Evolutionary conservation across 1,284 basidiomycete genomes (phyloP).

Genomic region (Jaminaea rosea): DNA sequence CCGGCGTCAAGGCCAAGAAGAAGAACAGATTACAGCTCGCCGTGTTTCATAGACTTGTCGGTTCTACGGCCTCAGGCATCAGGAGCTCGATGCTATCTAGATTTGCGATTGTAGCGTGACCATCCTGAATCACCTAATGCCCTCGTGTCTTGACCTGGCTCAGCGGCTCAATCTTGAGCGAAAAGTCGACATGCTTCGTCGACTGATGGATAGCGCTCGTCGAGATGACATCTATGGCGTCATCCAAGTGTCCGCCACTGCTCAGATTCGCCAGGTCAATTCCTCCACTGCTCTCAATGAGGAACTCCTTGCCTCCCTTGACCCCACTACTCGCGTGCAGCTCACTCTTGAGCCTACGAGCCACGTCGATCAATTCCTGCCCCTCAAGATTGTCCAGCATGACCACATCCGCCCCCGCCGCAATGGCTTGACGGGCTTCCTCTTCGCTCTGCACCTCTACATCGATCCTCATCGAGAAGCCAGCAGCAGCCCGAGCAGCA

Average conservation of each 20-base stretch:
- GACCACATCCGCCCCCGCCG: slow-evolving; percentile 89
- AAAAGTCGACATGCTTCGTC: slow-evolving; percentile 45
- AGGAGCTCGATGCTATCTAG: too few species aligned
- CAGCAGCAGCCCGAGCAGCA: slow-evolving; percentile 76
- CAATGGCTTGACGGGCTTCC: slow-evolving; percentile 90
- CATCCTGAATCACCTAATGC: too few species aligned
- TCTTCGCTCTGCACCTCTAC: slow-evolving; percentile 82
- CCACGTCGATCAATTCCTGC: slow-evolving; percentile 28
- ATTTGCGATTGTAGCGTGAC: too few species aligned
- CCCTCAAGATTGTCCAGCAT: slow-evolving; percentile 68
- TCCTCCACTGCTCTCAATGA: slow-evolving; percentile 40
- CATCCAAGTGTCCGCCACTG: slow-evolving; percentile 29
- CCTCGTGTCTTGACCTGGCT: neutral
- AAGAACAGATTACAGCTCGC: too few species aligned
- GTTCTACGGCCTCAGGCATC: too few species aligned
- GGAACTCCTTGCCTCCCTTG: slow-evolving; percentile 19
- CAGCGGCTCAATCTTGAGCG: slow-evolving; percentile 39
- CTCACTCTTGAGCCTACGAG: slow-evolving; percentile 23
- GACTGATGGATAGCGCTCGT: slow-evolving; percentile 43
- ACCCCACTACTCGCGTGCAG: slow-evolving; percentile 2
- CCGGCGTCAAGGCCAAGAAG: too few species aligned
- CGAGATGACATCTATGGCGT: slow-evolving; percentile 43
- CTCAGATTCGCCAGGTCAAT: slow-evolving; percentile 38
- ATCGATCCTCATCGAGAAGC: slow-evolving; percentile 85
- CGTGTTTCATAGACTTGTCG: too few species aligned